A percentile compares a stretch with the other conserved stretches of the same genome.
Conservation (phyloP, 2,329 filamentous ascomycete genomes). For the Penicillium olsonii region DNA sequence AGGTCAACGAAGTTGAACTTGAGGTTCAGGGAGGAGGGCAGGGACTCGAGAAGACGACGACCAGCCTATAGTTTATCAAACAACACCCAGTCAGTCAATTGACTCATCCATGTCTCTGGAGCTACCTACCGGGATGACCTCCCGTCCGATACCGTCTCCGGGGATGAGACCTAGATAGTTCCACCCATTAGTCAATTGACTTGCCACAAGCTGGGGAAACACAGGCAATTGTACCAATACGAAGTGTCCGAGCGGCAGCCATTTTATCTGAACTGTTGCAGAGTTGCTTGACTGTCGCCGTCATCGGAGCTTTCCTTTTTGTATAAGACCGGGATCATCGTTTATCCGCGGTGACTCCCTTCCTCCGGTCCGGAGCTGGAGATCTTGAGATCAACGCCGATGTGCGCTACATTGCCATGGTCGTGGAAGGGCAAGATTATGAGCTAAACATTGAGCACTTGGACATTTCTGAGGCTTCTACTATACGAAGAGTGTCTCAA, state of each 20-base stretch:
- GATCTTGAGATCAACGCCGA: neutral
- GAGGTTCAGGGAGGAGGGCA: constrained; percentile 85
- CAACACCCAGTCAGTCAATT: constrained; percentile 15
- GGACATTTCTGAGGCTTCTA: no score
- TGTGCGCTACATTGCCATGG: no score
- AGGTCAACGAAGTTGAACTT: constrained; percentile 95
- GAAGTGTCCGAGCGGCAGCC: constrained; percentile 63
- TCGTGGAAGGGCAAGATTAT: no score
- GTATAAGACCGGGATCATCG: constrained; percentile 20
- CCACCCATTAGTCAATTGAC: constrained; percentile 10
- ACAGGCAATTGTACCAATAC: constrained; percentile 60
- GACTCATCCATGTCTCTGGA: constrained; percentile 3
- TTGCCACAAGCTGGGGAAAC: neutral
- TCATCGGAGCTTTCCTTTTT: constrained; percentile 34
- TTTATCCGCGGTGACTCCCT: constrained; percentile 24
- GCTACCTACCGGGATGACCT: constrained; percentile 78
- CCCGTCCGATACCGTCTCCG: constrained; percentile 96
- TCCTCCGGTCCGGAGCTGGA: constrained; percentile 14
- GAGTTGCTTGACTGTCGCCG: constrained; percentile 25
- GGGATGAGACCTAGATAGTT: constrained; percentile 77
- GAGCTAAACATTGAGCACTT: no score
- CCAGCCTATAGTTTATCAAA: constrained; percentile 58
- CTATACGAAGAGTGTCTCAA: no score
- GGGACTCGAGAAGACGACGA: constrained; percentile 85
- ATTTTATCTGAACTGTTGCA: constrained; percentile 27